These are phyloP conservation scores for Neofusicoccum sp. DNA, from an alignment of 2,329 filamentous ascomycete species.

Conservation along the genomic window DNA sequence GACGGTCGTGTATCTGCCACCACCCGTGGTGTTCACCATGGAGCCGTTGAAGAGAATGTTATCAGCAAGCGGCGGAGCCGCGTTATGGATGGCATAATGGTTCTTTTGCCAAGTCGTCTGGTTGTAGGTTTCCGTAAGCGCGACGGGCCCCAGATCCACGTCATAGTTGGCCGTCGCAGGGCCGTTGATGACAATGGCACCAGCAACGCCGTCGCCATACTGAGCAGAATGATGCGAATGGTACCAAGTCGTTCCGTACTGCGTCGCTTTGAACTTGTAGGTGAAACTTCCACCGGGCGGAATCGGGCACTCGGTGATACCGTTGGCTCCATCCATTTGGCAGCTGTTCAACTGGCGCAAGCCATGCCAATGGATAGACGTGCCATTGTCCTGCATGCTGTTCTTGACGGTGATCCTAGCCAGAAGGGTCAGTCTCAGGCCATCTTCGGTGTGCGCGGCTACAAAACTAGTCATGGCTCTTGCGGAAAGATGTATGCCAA, in stretches of 20 bases:
- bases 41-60: conserved; percentile 55
- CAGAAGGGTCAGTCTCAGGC: background rate
- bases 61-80: conserved; percentile 43
- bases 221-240: conserved; percentile 32
- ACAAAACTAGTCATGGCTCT: background rate
- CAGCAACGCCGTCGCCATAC: conserved; percentile 38
- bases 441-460: too few species aligned
- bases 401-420: conserved; percentile 49
- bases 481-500: background rate
- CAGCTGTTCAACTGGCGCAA: conserved; percentile 56
- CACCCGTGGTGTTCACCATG: conserved; percentile 46
- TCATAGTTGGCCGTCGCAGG: conserved; percentile 41
- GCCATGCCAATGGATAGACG: conserved; percentile 63
- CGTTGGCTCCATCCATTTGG: conserved; percentile 56
- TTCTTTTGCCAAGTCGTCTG: conserved; percentile 21
- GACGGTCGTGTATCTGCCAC: conserved; percentile 35
- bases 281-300: conserved; percentile 35
- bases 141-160: conserved; percentile 36
- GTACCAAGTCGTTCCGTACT: conserved; percentile 33
- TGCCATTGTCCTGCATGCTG: conserved; percentile 54
- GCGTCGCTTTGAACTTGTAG: conserved; percentile 54
- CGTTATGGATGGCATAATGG: conserved; percentile 28
- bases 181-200: conserved; percentile 41
- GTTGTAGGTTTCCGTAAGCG: conserved; percentile 41
- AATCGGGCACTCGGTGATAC: conserved; percentile 42